Percentiles rank a stretch among this genome's conserved stretches.
Evolutionary conservation across 208 protist species (phyloP).

Genomic region (Trypanosoma conorhini): DNA sequence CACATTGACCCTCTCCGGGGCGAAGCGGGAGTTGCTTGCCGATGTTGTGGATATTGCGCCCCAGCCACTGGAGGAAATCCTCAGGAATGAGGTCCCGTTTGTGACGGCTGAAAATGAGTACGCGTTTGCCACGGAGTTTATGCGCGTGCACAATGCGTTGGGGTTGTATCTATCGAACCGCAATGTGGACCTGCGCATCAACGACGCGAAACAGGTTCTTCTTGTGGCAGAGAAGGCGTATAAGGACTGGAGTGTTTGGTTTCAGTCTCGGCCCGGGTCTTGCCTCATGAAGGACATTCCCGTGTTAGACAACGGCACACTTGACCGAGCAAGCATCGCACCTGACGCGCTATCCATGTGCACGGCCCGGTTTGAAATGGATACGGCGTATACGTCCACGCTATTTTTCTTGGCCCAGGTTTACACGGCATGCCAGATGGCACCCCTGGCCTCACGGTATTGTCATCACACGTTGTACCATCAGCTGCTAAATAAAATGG

Average conservation of each 20-base stretch:
- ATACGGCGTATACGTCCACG: constrained; percentile 69
- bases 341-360: constrained; percentile 19
- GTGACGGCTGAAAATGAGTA: constrained; percentile 30
- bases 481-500: constrained; percentile 75
- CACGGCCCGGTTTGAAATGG: constrained; percentile 70
- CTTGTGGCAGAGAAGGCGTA: constrained; percentile 62
- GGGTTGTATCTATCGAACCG: constrained; percentile 66
- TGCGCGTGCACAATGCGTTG: constrained; percentile 74
- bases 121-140: constrained; percentile 51
- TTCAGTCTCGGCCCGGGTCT: constrained; percentile 23
- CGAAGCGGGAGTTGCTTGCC: constrained; percentile 33
- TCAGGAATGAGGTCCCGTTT: constrained; percentile 27
- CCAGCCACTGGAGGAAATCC: constrained; percentile 42
- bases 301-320: constrained; percentile 43
- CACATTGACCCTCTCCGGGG: constrained; percentile 34
- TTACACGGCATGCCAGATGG: constrained; percentile 49
- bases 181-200: constrained; percentile 28
- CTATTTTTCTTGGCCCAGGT: constrained; percentile 90
- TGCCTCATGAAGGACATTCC: constrained; percentile 48
- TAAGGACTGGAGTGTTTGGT: constrained; percentile 63
- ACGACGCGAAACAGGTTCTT: constrained; percentile 53
- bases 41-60: constrained; percentile 28
- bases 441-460: constrained; percentile 61
- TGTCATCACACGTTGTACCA: constrained; percentile 87
- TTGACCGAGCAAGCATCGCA: constrained; percentile 30